These are phyloP conservation scores for Boletellus deceptivus DNA, from an alignment of 1,284 basidiomycete genomes.

Conservation along the genomic window DNA sequence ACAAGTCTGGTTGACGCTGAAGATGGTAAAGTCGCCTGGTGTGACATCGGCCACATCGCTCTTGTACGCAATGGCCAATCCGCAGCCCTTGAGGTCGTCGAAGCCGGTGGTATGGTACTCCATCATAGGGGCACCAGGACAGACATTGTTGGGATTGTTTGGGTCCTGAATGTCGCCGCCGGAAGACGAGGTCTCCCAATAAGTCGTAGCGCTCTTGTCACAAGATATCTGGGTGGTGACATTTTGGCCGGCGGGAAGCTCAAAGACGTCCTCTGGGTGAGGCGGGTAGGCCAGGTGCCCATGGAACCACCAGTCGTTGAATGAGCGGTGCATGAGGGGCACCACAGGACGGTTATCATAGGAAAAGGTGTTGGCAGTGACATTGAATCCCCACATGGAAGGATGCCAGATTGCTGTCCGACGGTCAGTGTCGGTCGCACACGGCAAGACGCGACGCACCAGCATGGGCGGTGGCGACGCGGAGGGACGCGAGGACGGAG, in stretches of 20 bases:
- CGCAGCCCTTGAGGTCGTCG: slow-evolving; percentile 61
- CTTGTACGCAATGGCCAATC: slow-evolving; percentile 71
- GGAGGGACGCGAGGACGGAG: neutral
- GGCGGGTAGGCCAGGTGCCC: slow-evolving; percentile 35
- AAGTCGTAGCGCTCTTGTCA: slow-evolving; percentile 45
- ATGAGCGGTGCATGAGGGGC: slow-evolving; percentile 34
- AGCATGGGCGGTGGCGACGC: slow-evolving; percentile 11
- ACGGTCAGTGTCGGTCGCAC: neutral
- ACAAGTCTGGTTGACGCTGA: slow-evolving; percentile 70
- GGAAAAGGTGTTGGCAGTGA: slow-evolving; percentile 15
- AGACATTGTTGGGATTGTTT: slow-evolving; percentile 38
- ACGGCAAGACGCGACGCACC: slow-evolving; percentile 1
- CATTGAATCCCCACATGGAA: slow-evolving; percentile 32
- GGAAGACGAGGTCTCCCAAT: slow-evolving; percentile 41
- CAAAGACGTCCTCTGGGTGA: slow-evolving; percentile 35
- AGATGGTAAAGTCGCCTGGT: slow-evolving; percentile 69
- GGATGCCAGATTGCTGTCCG: slow-evolving; percentile 19
- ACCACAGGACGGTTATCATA: slow-evolving; percentile 37
- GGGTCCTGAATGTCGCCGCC: slow-evolving; percentile 50
- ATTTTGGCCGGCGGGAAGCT: slow-evolving; percentile 33
- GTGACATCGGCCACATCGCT: slow-evolving; percentile 49
- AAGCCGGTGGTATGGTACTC: slow-evolving; percentile 55
- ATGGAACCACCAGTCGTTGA: slow-evolving; percentile 47
- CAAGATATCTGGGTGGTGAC: slow-evolving; percentile 29
- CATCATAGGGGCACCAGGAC: slow-evolving; percentile 43